phyloP scores from a whole-genome alignment of 2,329 filamentous ascomycete genomes.

The Colletotrichum sp. region DNA sequence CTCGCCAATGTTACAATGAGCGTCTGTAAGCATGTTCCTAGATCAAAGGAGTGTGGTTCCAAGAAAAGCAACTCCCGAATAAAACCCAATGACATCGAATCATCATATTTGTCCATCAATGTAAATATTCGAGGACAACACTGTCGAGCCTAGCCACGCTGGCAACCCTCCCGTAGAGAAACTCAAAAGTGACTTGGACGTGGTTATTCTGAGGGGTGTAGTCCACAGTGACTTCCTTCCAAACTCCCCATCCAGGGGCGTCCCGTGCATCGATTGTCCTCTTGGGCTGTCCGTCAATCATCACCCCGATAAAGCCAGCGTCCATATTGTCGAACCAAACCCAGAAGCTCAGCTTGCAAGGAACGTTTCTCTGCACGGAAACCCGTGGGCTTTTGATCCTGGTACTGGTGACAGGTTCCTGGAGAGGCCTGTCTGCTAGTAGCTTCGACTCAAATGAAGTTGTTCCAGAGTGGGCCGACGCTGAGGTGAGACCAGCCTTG shows the following conservation, averaged over 20 bases:
- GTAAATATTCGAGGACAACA: background rate
- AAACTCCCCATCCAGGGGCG: background rate
- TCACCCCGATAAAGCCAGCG: background rate
- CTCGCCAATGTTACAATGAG: background rate
- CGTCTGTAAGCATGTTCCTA: background rate
- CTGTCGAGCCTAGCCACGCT: background rate
- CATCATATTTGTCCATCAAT: background rate
- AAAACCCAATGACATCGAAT: background rate
- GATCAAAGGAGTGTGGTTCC: background rate
- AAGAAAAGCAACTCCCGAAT: background rate
- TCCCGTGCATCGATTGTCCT: background rate
- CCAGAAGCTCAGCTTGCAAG: background rate
- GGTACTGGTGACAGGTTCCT: background rate
- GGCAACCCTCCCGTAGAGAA: background rate
- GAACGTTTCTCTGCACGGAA: background rate
- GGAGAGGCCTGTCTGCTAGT: background rate
- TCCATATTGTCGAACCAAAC: background rate
- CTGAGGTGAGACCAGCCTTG: background rate
- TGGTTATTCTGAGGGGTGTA: background rate
- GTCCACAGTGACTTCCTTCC: background rate
- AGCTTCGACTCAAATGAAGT: background rate
- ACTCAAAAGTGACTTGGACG: background rate
- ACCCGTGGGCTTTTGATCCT: background rate
- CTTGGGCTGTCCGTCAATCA: background rate
- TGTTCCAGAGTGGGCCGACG: background rate